A percentile compares a stretch with the other conserved stretches of the same genome.
phyloP scores from a whole-genome alignment of 2,329 filamentous ascomycete genomes.

The Hypoxylon sp. region DNA sequence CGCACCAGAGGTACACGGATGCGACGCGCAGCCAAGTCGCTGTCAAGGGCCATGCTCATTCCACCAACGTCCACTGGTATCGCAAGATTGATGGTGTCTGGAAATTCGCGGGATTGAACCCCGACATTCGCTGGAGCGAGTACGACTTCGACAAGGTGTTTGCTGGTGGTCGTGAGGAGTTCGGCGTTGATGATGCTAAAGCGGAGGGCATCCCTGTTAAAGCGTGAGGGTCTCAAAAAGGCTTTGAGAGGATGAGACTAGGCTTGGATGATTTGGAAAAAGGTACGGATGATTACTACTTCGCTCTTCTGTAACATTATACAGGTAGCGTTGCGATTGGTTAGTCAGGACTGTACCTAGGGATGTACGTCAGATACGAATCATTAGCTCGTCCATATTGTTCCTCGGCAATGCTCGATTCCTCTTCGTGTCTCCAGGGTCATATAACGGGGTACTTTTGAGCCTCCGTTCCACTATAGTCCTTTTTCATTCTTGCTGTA shows the following conservation, averaged over 20 bases:
- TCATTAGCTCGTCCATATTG: background rate
- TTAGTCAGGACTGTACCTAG: background rate
- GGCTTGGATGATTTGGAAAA: background rate
- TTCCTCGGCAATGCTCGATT: background rate
- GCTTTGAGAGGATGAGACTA: background rate
- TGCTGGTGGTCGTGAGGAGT: constrained; percentile 57
- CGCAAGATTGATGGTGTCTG: constrained; percentile 70
- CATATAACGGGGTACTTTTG: background rate
- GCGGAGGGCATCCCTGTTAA: constrained; percentile 34
- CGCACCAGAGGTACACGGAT: constrained; percentile 73
- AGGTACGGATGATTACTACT: background rate
- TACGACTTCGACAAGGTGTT: constrained; percentile 72
- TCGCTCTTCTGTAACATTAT: background rate
- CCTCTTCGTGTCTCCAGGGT: background rate
- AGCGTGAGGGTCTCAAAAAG: constrained; percentile 52
- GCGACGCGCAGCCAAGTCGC: constrained; percentile 62
- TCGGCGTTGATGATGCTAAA: constrained; percentile 49
- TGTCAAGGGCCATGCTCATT: constrained; percentile 73
- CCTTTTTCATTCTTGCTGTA: background rate
- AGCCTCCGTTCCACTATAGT: background rate
- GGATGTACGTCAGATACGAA: background rate
- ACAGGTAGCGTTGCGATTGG: background rate
- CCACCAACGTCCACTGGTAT: constrained; percentile 71
- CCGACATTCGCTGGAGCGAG: constrained; percentile 70
- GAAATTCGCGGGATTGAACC: constrained; percentile 72